A percentile compares a stretch with the other conserved stretches of the same genome.
phyloP scores from a whole-genome alignment of 129 eudicot species.

The Helianthus annuus region HanXRQr2.0-SUNRISE NC_035439.2:147487197-147487696 shows the following conservation, averaged over 20 bases:
- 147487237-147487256: too few species aligned
- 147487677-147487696: slow-evolving; percentile 67
- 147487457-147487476: slow-evolving; percentile 30
- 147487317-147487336: slow-evolving; percentile 95
- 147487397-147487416: background rate
- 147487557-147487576: background rate
- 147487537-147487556: slow-evolving; percentile 73
- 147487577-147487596: slow-evolving; percentile 1
- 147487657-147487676: slow-evolving; percentile 97
- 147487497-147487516: slow-evolving; percentile 96
- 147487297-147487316: slow-evolving; percentile 73
- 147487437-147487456: background rate
- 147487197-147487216: too few species aligned
- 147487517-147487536: slow-evolving; percentile 91
- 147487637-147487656: background rate
- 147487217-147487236: too few species aligned
- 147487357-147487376: slow-evolving; percentile 69
- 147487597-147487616: background rate
- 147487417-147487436: background rate
- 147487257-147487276: background rate
- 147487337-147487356: slow-evolving; percentile 90
- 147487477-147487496: slow-evolving; percentile 89
- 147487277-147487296: background rate
- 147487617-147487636: background rate
- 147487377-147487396: slow-evolving; percentile 44